These are phyloP conservation scores for Trichoderma asperelloides DNA, from an alignment of 495 filamentous ascomycete genomes.

Conservation along the genomic window DNA sequence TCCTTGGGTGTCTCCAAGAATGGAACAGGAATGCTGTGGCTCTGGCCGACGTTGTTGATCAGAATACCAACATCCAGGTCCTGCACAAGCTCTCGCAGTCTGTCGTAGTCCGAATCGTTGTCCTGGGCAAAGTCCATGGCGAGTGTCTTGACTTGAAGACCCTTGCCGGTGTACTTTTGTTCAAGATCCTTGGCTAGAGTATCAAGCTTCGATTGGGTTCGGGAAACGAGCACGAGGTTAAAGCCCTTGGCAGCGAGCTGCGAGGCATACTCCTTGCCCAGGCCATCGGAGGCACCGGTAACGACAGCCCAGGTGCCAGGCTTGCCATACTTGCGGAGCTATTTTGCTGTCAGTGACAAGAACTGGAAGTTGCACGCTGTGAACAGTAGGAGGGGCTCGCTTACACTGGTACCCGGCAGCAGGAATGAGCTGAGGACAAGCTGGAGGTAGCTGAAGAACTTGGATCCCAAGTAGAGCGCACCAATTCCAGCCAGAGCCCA, in stretches of 20 bases:
- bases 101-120: constrained; percentile 64
- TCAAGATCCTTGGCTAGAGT: constrained; percentile 67
- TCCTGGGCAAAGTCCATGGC: constrained; percentile 88
- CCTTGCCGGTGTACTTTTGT: constrained; percentile 42
- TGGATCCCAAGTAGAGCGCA: constrained; percentile 46
- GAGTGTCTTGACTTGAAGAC: constrained; percentile 61
- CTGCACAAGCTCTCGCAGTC: constrained; percentile 54
- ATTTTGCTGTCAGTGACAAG: constrained; percentile 3
- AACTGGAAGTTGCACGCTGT: background rate
- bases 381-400: constrained; percentile 6
- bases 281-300: constrained; percentile 91
- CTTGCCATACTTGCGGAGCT: constrained; percentile 87
- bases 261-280: constrained; percentile 91
- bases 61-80: constrained; percentile 77
- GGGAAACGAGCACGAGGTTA: constrained; percentile 88
- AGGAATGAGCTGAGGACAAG: constrained; percentile 70
- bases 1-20: constrained; percentile 69
- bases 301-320: constrained; percentile 92
- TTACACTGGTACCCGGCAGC: constrained; percentile 51
- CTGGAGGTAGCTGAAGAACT: constrained; percentile 51
- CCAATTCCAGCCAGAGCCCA: constrained; percentile 44
- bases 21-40: constrained; percentile 82
- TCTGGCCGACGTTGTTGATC: constrained; percentile 95
- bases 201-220: constrained; percentile 82
- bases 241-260: constrained; percentile 87